Evolutionary conservation across 1,284 basidiomycete genomes (phyloP).

Genomic region (Thecaphora thlaspeos): DNA sequence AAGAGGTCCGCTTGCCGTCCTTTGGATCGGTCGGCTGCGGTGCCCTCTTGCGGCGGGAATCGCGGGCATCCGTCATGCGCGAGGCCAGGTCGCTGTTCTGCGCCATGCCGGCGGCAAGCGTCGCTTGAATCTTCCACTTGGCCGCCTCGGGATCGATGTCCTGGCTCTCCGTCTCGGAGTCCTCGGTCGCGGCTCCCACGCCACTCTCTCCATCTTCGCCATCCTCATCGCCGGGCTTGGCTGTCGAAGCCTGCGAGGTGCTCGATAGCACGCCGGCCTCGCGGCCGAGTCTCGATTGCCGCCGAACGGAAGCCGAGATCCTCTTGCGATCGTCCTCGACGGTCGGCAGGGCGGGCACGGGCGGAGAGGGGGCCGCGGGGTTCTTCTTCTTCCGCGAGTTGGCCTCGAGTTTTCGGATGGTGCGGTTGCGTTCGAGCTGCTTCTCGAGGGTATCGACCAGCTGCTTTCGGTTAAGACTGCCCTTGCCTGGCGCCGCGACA

Average conservation of each 20-base stretch:
- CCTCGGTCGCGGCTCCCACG: not conserved
- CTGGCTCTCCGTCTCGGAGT: conserved; percentile 13
- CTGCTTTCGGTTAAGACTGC: conserved; percentile 48
- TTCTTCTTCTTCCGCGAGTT: conserved; percentile 47
- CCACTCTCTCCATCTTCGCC: conserved; percentile 8
- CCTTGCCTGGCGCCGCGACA: conserved; percentile 37
- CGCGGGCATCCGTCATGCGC: conserved; percentile 52
- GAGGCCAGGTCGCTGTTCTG: conserved; percentile 48
- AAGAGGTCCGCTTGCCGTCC: conserved; percentile 18
- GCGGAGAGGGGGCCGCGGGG: conserved; percentile 4
- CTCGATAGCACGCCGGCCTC: not conserved
- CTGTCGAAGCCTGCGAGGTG: not conserved
- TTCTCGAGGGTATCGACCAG: conserved; percentile 65
- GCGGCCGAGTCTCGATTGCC: conserved; percentile 23
- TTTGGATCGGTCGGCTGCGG: conserved; percentile 1
- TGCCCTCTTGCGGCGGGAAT: conserved; percentile 28
- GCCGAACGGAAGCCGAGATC: conserved; percentile 34
- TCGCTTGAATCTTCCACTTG: conserved; percentile 56
- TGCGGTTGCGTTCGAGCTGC: conserved; percentile 55
- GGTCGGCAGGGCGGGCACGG: conserved; percentile 12
- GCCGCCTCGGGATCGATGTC: conserved; percentile 39
- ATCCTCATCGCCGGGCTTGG: conserved; percentile 4
- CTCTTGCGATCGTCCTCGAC: conserved; percentile 31
- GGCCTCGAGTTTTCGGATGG: conserved; percentile 58
- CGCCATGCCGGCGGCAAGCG: conserved; percentile 53